Base-by-base conservation (phyloP, 192 early-diverging fungal species). In the Neocallimastix lanati region DNA sequence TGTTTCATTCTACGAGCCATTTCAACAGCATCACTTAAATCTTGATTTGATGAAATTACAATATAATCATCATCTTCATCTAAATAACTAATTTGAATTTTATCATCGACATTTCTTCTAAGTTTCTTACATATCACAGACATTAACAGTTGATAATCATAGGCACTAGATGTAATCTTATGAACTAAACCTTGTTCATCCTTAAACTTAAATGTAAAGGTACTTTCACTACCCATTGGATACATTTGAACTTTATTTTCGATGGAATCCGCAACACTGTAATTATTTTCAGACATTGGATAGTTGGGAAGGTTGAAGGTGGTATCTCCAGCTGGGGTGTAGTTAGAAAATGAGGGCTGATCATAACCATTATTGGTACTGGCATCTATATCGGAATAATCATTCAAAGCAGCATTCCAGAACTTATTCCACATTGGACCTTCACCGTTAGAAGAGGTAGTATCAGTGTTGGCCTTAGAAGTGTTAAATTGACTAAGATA, bases 51-150 rank as follows among this genome's bases (percentile, higher is more conserved):
- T 29, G 90, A 89, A 81, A 98, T 88, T 80, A 91, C 86, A 35
- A 98, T 93, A 78, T 88, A 84, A 83, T 98, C 96, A 38, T 91
- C 88, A 77, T 98, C 96, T 79, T 98, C 96, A 82, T 98, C 96
- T 79, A 94, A 83, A 81, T 96, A 98, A 2, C 91, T 91, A 35
- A 95, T 86, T 29, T 83, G 85, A 82, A 83, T 86, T 85, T 80
- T 88, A 78, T 85, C 83, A 76, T 83, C 80, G 9, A 84, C 76
- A 37, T 80, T 82, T 15, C 81, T 76, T 81, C 84, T 85, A 83
- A 86, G 82, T 82, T 85, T 80, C 81, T 82, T 80, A 82, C 84
- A 35, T 76, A 79, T 83, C 33, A 88, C 82, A 29, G 90, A 88
- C 82, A 92, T 91, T 13, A 86, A 82, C 29, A 88, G 80, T 79